Conservation (phyloP, 176 grass and related monocot species). For the Oryza brachyantha region DNA sequence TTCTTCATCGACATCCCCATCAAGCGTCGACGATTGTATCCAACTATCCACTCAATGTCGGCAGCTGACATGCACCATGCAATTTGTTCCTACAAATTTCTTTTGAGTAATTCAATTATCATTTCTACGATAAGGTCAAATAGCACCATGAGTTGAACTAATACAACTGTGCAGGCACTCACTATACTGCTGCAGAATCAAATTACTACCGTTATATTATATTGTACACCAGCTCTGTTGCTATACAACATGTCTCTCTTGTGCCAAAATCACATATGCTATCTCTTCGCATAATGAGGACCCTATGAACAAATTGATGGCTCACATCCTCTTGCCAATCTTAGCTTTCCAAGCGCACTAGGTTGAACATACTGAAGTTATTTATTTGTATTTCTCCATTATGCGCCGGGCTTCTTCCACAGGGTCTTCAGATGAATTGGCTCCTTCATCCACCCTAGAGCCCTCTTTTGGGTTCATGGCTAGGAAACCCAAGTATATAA, state of each 20-base stretch:
- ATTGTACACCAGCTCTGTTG: neutral
- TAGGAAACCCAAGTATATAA: conserved; percentile 77
- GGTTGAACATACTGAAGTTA: neutral
- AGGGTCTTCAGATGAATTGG: conserved; percentile 48
- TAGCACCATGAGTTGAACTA: neutral
- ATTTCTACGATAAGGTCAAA: neutral
- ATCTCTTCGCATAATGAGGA: neutral
- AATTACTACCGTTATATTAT: neutral
- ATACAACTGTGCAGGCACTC: neutral
- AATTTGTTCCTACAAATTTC: neutral
- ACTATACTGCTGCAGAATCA: neutral
- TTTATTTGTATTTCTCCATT: conserved; percentile 97
- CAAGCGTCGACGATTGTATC: neutral
- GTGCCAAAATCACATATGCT: neutral
- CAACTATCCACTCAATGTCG: too few relatives aligned
- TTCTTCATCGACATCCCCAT: neutral
- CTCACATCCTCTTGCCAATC: neutral
- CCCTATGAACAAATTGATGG: neutral
- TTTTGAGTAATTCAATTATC: neutral
- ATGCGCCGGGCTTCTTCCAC: conserved; percentile 78
- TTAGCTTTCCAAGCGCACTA: neutral
- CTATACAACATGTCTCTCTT: neutral
- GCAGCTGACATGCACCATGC: neutral
- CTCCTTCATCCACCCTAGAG: conserved; percentile 34
- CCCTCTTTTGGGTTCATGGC: conserved; percentile 70